Evolutionary conservation across 208 protist genomes (phyloP), one percentile per base, ranked within the genome.

Genomic region (Trypanosoma vivax): DNA sequence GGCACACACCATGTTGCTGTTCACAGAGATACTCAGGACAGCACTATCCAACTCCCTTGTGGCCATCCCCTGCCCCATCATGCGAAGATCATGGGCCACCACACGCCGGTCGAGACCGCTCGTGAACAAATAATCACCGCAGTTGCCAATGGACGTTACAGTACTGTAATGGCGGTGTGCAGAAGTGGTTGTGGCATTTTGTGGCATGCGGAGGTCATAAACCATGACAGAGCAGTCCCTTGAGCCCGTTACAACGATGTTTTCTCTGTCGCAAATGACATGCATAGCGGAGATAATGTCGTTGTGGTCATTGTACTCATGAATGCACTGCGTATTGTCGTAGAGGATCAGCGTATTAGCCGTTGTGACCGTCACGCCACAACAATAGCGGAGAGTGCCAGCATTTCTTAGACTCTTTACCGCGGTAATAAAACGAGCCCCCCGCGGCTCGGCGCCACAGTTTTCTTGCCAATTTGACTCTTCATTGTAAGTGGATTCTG

Each of bases 271-370:
- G 16, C 48, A 43, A n/a, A 83, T 77, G 5, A 85, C 70, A 49
- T 87, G 73, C 59, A 94, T 66, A 9, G 79, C 65, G 11, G 87
- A 88, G 38, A 94, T 79, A 47, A 94, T 81, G 56, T 94, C 87
- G 30, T 71, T 74, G 65, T 94, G 87, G 39, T 86, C 83, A 25
- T 52, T 69, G 65, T 89, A 88, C 34, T 84, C 80, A 40, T 84
- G 76, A 25, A 86, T 51, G 31, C 75, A 54, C 24, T 76, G 57
- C 16, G 68, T 75, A n/a, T 51, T 49, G 35, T 90, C 79, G 64
- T 88, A 94, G 6, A 89, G 19, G 25, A 81, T 55, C 33, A 90
- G 59, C 7, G 69, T 54, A 54, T 89, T 77, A 29, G 33, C 35
- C 54, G 21, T 46, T 14, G 43, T 48, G 1, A 69, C 79, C 27